Evolutionary conservation across 176 grass and related monocot species (phyloP), one percentile per base, ranked within the genome.

Genomic region (Phoenix roebelenii): DNA sequence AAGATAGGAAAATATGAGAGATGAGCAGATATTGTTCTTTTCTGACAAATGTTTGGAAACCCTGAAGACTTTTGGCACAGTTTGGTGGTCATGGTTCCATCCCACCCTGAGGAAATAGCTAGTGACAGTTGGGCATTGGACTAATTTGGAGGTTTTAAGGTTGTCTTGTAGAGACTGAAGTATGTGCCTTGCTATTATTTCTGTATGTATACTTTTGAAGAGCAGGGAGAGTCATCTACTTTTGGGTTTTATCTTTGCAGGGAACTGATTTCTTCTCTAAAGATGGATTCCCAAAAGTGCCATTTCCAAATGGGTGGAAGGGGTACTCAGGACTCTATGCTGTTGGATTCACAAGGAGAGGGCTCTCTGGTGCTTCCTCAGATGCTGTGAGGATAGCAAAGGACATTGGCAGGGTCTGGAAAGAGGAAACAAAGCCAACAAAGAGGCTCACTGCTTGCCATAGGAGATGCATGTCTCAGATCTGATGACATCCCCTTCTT

Each of bases 321-420:
- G 81, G 93, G 0, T 59, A 75, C 59, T 73, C 81, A 0, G 87
- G 93, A 1, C 79, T 98, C 22, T 98, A 98, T 63, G 85, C 93
- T 18, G 93, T 92, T 23, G 93, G 93, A 5, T 97, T 97, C 69
- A 92, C 87, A 25, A 78, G 70, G 6, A 77, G 78, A 3, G 93
- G 93, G 15, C 81, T 97, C 60, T 62, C 76, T 0, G 93, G 93
- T 26, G 81, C 84, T 6, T 97, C 93, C 3, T 79, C 77, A 4
- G 93, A 97, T 39, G 93, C 87, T 35, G 73, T 83, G 57, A 83
- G 71, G 74, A 77, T 88, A 52, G 81, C 78, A 25, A 68, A 58
- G 63, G 87, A 97, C 68, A 80, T 97, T 18, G 63, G 55, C 18
- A 55, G 69, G 50, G 81, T 59, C 5, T 97, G 93, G 93, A 91